Percentiles rank a stretch among this genome's conserved stretches.
Conservation (phyloP, 441 rosid species). For the Breynia disticha region DNA sequence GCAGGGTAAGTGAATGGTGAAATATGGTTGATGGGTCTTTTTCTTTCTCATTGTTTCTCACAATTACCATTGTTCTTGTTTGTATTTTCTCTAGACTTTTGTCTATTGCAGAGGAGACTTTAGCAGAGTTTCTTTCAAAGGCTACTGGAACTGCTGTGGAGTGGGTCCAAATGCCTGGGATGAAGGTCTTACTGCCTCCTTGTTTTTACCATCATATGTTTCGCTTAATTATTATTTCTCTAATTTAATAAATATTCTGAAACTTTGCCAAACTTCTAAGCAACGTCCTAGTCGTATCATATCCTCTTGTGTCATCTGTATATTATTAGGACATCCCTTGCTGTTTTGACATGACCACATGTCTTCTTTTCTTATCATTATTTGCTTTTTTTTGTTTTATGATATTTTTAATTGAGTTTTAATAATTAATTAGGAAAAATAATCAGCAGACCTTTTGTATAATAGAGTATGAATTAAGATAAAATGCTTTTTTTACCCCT, state of each 20-base stretch:
- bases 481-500: no score
- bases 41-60: background rate
- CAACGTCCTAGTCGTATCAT: constrained; percentile 23
- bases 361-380: no score
- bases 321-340: no score
- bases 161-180: constrained; percentile 99
- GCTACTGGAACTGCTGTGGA: constrained; percentile 99
- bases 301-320: no score
- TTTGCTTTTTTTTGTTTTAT: no score
- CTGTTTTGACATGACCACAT: no score
- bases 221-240: constrained; percentile 12
- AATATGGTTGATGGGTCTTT: background rate
- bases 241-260: constrained; percentile 15
- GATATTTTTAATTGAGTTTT: no score
- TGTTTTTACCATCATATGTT: background rate
- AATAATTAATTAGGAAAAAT: no score
- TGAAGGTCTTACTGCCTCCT: constrained; percentile 58
- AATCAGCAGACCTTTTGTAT: no score
- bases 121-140: constrained; percentile 99
- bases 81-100: constrained; percentile 51
- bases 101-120: constrained; percentile 99
- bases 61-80: constrained; percentile 4
- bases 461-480: no score
- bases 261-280: constrained; percentile 34
- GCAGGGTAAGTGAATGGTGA: constrained; percentile 74